Evolutionary conservation across 2,329 filamentous ascomycete genomes (phyloP).

Genomic region (Cytospora mali): DNA sequence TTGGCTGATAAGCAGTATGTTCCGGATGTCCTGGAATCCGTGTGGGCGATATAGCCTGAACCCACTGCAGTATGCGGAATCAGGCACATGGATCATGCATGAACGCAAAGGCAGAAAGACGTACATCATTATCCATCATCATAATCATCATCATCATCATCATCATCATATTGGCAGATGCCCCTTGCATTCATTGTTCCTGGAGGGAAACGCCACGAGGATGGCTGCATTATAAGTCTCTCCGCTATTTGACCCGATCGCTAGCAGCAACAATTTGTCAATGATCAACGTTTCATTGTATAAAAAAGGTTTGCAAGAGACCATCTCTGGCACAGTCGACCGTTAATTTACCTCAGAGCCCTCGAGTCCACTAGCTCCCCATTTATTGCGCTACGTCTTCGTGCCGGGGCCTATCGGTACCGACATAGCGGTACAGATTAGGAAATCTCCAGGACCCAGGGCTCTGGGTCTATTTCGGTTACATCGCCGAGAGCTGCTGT

Average conservation of each 20-base stretch:
- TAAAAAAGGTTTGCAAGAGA: not conserved
- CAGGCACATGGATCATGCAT: not conserved
- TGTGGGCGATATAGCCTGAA: not conserved
- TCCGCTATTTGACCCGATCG: not conserved
- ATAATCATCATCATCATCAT: not conserved
- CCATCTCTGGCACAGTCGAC: not conserved
- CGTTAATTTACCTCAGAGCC: not conserved
- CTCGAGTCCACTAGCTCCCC: not conserved
- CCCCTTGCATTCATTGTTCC: not conserved
- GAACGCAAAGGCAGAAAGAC: not conserved
- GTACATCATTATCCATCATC: too few relatives aligned
- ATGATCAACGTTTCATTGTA: not conserved
- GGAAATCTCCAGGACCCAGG: conserved; percentile 8
- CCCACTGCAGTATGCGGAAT: not conserved
- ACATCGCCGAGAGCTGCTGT: conserved; percentile 9
- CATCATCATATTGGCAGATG: not conserved
- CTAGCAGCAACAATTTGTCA: not conserved
- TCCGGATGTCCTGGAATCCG: not conserved
- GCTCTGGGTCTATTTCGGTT: conserved; percentile 3
- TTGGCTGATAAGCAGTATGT: too few relatives aligned
- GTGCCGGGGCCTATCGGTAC: conserved; percentile 2
- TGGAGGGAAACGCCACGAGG: not conserved
- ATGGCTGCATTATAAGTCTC: not conserved
- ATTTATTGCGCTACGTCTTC: not conserved
- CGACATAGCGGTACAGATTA: conserved; percentile 11